Conservation (phyloP, 495 filamentous ascomycete genomes). For the Talaromyces nanjingensis region DNA sequence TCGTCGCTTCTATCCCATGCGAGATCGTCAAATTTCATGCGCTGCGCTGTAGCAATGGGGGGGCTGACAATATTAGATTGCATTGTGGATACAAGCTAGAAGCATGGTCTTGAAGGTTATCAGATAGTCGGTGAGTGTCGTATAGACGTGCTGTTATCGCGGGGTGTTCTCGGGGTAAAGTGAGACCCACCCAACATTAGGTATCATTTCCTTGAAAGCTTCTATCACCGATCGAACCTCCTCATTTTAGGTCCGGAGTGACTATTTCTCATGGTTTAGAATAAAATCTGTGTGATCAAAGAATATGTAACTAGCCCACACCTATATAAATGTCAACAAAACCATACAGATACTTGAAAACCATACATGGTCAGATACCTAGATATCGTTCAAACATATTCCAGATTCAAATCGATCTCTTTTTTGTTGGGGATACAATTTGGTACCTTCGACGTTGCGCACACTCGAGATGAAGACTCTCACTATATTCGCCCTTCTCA, state of each 20-base stretch:
- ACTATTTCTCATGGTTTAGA: not conserved
- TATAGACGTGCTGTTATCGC: not conserved
- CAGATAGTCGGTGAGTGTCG: not conserved
- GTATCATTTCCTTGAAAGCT: not conserved
- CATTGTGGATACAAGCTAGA: not conserved
- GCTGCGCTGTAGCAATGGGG: not conserved
- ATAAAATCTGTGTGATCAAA: not conserved
- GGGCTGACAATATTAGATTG: not conserved
- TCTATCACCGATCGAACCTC: not conserved
- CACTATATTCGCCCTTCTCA: not conserved
- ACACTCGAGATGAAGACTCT: not conserved
- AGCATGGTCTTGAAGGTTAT: not conserved
- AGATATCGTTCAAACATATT: not conserved
- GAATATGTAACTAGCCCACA: not conserved
- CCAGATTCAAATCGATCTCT: not conserved
- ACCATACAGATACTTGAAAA: no score
- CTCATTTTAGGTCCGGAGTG: not conserved
- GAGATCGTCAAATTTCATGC: slow-evolving; percentile 20
- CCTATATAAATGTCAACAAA: not conserved
- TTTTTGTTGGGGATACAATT: no score
- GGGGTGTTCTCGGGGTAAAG: not conserved
- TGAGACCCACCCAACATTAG: not conserved
- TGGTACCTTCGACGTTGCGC: no score
- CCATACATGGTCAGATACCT: not conserved
- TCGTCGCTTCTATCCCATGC: slow-evolving; percentile 22